Conservation (phyloP, 208 protist species). For the Trypanosoma avium region DNA sequence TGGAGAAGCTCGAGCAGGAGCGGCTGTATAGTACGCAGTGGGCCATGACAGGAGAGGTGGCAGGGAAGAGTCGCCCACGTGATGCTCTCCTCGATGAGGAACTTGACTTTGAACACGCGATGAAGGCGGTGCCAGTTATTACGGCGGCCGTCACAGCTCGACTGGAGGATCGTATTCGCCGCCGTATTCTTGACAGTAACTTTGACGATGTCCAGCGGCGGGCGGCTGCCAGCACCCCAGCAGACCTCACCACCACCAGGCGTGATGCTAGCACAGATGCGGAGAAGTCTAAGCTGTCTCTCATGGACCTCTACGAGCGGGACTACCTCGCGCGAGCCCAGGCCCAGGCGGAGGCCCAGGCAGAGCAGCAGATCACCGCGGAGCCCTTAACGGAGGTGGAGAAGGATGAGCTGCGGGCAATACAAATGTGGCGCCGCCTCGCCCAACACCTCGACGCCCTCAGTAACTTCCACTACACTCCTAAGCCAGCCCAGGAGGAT, state of each 20-base stretch:
- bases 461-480: constrained; percentile 92
- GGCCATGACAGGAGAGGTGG: constrained; percentile 83
- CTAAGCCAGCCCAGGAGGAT: constrained; percentile 85
- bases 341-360: constrained; percentile 56
- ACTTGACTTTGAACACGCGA: constrained; percentile 89
- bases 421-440: constrained; percentile 91
- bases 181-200: constrained; percentile 71
- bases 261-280: constrained; percentile 66
- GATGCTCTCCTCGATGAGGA: constrained; percentile 86
- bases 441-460: constrained; percentile 88
- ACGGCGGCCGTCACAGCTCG: constrained; percentile 80
- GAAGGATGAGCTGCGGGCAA: constrained; percentile 88
- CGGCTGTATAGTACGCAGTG: constrained; percentile 79
- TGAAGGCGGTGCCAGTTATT: constrained; percentile 84
- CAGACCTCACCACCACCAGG: constrained; percentile 54
- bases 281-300: constrained; percentile 87
- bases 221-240: constrained; percentile 43
- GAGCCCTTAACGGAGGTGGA: constrained; percentile 90
- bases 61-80: constrained; percentile 66
- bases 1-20: constrained; percentile 73
- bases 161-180: constrained; percentile 88
- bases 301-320: constrained; percentile 93
- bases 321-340: constrained; percentile 82
- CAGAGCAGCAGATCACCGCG: constrained; percentile 31
- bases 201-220: constrained; percentile 85